Conservation (phyloP, 2,329 filamentous ascomycete species). For the Metarhizium humberi region DNA sequence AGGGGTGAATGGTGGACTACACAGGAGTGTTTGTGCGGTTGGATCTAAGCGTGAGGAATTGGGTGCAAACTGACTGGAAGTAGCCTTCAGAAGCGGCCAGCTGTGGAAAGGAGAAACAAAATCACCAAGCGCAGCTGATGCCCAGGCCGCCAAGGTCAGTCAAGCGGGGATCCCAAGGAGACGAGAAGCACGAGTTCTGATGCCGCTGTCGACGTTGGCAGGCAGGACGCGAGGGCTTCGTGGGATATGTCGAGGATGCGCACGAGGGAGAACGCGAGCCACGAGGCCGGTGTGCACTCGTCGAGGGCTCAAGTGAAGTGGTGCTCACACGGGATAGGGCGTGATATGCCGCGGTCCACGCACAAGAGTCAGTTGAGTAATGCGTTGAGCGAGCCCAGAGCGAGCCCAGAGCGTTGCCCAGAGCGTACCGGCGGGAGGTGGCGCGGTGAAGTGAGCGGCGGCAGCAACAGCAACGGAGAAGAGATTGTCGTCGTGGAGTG, state of each 20-base stretch:
- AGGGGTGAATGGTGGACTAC: background rate
- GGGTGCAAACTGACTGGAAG: conserved; percentile 1
- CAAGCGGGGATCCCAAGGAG: background rate
- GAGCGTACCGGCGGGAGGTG: background rate
- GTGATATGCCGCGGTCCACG: background rate
- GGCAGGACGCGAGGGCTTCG: background rate
- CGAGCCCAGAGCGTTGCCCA: background rate
- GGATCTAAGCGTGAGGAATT: background rate
- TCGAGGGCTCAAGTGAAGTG: background rate
- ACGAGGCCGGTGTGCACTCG: background rate
- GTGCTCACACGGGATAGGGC: background rate
- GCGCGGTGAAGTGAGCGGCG: background rate
- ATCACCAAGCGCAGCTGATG: conserved; percentile 5
- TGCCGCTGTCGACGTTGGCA: background rate
- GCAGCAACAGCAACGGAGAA: background rate
- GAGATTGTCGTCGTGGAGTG: background rate
- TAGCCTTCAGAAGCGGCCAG: conserved; percentile 4
- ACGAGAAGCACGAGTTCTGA: background rate
- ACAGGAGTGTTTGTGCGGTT: background rate
- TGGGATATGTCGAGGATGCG: background rate
- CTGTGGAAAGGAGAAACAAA: conserved; percentile 1
- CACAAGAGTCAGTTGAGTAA: background rate
- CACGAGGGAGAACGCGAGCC: background rate
- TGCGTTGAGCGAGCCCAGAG: background rate
- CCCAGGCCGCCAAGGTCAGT: conserved; percentile 6